phyloP scores from a whole-genome alignment of 148 eudicot genomes.

The Rhododendron mucronatum region DNA sequence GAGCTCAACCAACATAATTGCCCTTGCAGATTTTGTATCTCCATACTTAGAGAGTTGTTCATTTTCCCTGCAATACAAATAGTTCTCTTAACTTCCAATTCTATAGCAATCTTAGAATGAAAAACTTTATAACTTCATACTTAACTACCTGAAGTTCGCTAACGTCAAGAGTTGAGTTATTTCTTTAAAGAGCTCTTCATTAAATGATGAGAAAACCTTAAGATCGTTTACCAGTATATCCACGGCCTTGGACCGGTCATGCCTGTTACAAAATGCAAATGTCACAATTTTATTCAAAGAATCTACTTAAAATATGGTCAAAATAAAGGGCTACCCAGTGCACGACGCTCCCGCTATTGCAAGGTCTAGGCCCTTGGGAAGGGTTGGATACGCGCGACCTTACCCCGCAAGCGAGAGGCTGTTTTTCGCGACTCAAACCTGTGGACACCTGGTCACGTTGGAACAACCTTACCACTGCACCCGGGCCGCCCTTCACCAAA shows the following conservation, averaged over 20 bases:
- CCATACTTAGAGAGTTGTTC: constrained; percentile 61
- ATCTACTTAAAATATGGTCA: background rate
- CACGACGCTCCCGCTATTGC: background rate
- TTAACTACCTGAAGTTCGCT: constrained; percentile 45
- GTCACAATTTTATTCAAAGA: background rate
- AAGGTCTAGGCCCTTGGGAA: background rate
- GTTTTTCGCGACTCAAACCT: background rate
- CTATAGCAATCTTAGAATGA: background rate
- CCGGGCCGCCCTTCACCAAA: background rate
- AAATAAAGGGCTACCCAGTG: background rate
- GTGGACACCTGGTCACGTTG: background rate
- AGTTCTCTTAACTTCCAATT: background rate
- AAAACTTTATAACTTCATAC: background rate
- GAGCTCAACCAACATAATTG: constrained; percentile 52
- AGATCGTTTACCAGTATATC: constrained; percentile 54
- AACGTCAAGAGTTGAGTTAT: constrained; percentile 48
- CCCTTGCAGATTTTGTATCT: constrained; percentile 52
- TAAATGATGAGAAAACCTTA: constrained; percentile 48
- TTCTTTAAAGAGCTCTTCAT: constrained; percentile 56
- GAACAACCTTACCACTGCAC: background rate
- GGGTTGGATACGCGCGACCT: background rate
- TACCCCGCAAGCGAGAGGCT: background rate
- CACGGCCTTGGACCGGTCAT: constrained; percentile 49
- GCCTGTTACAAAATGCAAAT: constrained; percentile 25
- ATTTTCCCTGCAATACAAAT: constrained; percentile 36